Evolutionary conservation across 140 eudicot genomes (phyloP).

Genomic region (Cichorium intybus): DNA sequence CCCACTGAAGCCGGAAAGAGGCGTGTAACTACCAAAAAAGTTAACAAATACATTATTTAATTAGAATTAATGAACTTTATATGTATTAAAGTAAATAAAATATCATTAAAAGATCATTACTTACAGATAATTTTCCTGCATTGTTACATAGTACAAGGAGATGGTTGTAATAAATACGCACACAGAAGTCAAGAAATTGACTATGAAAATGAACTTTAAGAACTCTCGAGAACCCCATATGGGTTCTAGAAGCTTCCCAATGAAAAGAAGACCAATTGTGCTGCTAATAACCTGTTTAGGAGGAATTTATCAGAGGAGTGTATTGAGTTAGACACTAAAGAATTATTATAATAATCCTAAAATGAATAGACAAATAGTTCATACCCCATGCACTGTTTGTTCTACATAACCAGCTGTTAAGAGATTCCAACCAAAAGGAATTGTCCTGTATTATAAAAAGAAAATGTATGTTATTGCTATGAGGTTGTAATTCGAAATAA

Average conservation of each 20-base stretch:
- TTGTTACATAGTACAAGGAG: constrained; percentile 75
- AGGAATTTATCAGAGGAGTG: too few relatives aligned
- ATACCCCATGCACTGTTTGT: constrained; percentile 89
- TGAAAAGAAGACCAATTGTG: constrained; percentile 79
- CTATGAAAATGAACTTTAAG: constrained; percentile 87
- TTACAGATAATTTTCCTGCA: constrained; percentile 86
- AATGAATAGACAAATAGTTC: constrained; percentile 10
- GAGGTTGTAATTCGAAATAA: background rate
- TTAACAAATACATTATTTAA: background rate
- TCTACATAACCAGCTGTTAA: constrained; percentile 93
- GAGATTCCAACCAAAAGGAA: constrained; percentile 99
- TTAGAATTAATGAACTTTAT: too few relatives aligned
- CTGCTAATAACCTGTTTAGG: constrained; percentile 70
- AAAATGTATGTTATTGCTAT: constrained; percentile 4
- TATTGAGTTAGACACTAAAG: background rate
- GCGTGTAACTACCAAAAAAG: constrained; percentile 67
- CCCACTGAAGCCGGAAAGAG: constrained; percentile 95
- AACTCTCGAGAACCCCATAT: constrained; percentile 97
- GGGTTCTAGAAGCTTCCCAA: constrained; percentile 96
- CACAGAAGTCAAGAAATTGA: constrained; percentile 81
- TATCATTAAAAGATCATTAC: too few relatives aligned
- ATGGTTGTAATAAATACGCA: constrained; percentile 90
- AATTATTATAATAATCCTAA: background rate
- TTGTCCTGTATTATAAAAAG: constrained; percentile 59
- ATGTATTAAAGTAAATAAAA: too few relatives aligned